Evolutionary conservation across 352 stramenopile genomes (phyloP), one percentile per base, ranked within the genome.

Genomic region (Chrysophaeum taylorii): DNA sequence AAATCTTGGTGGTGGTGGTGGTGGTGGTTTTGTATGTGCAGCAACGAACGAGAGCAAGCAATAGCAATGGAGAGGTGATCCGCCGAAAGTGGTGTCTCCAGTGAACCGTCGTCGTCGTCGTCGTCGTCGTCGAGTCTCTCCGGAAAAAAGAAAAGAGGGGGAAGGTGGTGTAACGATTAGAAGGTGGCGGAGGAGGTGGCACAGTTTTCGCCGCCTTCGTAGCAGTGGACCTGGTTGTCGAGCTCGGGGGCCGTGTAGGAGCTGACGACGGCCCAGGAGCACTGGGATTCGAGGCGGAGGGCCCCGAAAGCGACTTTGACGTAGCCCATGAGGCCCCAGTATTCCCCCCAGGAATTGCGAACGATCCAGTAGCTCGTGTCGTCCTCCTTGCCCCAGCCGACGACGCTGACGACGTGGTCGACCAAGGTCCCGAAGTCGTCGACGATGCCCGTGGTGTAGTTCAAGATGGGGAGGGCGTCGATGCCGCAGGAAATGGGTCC

Each of bases 271-370:
- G 87, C 91, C 75, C 93, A 96, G n/a, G 86, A 83, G 76, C 91
- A 96, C 72, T 95, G 82, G 23, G 80, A 85, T 75, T 97, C 91
- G n/a, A 97, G 90, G 15, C 89, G 87, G 7, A 96, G 76, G 77
- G 94, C 93, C 16, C 91, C 91, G 36, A 88, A 83, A 31, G 91
- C 70, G 70, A 98, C 76, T 23, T 92, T 85, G 81, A 97, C 94
- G 85, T 89, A 98, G 52, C 94, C 94, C 57, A 95, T 84, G 80
- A 97, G 90, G 36, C 94, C 93, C 92, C 92, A 97, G 79, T 89
- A 92, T 70, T 87, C 88, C 0, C 91, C 93, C 91, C 84, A 94
- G 85, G 78, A 86, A 87, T 90, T 98, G 57, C 94, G 89, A 43
- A 97, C 82, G 73, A 98, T 91, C 93, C 93, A 98, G 78, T 89